Evolutionary conservation across 441 rosid species (phyloP).

Genomic region (Codiaeum variegatum): DNA sequence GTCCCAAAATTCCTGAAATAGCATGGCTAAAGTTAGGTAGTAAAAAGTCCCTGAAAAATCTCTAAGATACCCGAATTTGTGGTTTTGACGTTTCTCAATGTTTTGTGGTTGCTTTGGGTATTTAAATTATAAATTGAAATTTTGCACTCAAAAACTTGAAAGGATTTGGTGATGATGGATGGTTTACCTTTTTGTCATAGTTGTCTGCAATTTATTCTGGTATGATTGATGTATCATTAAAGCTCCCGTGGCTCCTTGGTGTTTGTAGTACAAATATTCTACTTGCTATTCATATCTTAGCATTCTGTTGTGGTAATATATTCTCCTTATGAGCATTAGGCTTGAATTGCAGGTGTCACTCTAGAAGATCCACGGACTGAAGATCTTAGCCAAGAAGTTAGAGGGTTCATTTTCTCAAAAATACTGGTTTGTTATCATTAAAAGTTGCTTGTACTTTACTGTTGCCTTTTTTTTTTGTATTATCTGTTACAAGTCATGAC

Average conservation of each 20-base stretch:
- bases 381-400: constrained; percentile 99
- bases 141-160: not conserved
- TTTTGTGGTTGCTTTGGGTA: not conserved
- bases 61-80: not conserved
- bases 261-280: not conserved
- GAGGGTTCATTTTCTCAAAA: constrained; percentile 97
- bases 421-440: constrained; percentile 61
- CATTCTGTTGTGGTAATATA: constrained; percentile 10
- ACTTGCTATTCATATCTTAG: not conserved
- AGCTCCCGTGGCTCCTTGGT: not conserved
- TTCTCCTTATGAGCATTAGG: constrained; percentile 22
- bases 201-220: not conserved
- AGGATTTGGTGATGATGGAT: not conserved
- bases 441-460: constrained; percentile 11
- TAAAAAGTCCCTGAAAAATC: not conserved
- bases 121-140: not conserved
- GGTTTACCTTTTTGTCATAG: not conserved
- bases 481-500: not conserved
- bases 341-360: constrained; percentile 77
- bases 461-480: not conserved
- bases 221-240: not conserved
- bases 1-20: not conserved
- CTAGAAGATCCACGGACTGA: constrained; percentile 97
- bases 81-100: not conserved
- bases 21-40: not conserved